Evolutionary conservation across 495 filamentous ascomycete genomes (phyloP).

Genomic region (Filosporella fistucella): DNA sequence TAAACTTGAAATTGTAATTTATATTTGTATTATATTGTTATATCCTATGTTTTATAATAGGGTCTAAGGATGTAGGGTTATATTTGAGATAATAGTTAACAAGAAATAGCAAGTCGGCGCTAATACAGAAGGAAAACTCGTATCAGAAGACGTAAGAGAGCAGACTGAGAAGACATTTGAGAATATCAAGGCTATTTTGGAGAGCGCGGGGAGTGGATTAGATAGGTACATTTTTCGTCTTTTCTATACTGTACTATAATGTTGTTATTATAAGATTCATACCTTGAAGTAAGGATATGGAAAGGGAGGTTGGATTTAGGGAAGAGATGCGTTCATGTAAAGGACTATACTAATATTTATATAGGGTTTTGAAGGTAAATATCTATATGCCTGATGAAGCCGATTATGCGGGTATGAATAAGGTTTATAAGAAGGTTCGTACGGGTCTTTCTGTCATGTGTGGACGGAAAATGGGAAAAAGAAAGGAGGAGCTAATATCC

Average conservation of each 20-base stretch:
- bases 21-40: too few relatives aligned
- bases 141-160: neutral
- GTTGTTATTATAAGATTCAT: too few relatives aligned
- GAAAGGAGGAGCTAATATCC: neutral
- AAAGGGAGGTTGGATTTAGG: too few relatives aligned
- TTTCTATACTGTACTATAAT: too few relatives aligned
- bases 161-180: neutral
- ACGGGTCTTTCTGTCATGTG: neutral
- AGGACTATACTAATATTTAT: too few relatives aligned
- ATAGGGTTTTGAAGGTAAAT: constrained; percentile 1
- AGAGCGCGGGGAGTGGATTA: neutral
- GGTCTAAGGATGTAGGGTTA: neutral
- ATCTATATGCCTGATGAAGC: neutral
- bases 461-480: neutral
- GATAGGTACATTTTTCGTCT: too few relatives aligned
- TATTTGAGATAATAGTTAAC: neutral
- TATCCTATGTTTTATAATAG: too few relatives aligned
- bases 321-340: too few relatives aligned
- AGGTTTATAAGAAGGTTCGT: neutral
- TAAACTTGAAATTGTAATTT: too few relatives aligned
- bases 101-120: neutral
- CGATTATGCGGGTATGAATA: neutral
- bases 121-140: neutral
- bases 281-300: too few relatives aligned
- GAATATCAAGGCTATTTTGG: neutral